Evolutionary conservation across 495 filamentous ascomycete genomes (phyloP), one percentile per base, ranked within the genome.

Genomic region (Penicillium bialowiezense): DNA sequence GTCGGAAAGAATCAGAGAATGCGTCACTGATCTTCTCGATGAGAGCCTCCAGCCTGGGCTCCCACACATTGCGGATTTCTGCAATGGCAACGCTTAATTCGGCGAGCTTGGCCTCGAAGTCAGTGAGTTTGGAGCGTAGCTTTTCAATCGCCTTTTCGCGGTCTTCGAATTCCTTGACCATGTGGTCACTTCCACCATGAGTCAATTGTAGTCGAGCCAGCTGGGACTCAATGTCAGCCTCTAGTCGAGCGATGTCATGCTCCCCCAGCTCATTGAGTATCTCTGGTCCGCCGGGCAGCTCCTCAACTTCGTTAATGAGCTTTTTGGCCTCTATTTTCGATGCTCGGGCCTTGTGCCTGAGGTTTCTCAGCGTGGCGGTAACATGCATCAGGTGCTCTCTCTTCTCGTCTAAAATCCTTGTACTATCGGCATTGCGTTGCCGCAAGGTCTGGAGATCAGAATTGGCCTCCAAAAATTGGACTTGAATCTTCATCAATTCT

Each of bases 1-100:
- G 87, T 55, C 84, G 80, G 63, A 98, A 97, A 55, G 91, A 96
- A 55, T 90, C 81, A 1, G 84, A 81, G 60, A 97, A 97, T 2
- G 91, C 91, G 19, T 87, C 83, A 59, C 88, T 95, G 64, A 98
- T 97, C 59, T 83, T 83, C 29, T 70, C 68, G 33, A 97, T 76
- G 14, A 97, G 77, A 7, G 70, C 72, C 54, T 97, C 91, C 15
- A 98, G 75, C 56, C 79, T 67, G 0, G 93, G 95, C 63, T 97
- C 93, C 90, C 90, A 98, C 29, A 70, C 60, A 2, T 63, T 65
- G 24, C 79, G 69, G 28, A 89, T 60, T 41, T 81, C 77, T 3
- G 67, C 52, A 50, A 90, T 91, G 33, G 78, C 75, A 18, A 67
- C 67, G 38, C 75, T 74, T 31, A 83, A 59, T 8, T 76, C 66